Evolutionary conservation across 2,329 filamentous ascomycete genomes (phyloP).

Genomic region (Trichoderma koningii): DNA sequence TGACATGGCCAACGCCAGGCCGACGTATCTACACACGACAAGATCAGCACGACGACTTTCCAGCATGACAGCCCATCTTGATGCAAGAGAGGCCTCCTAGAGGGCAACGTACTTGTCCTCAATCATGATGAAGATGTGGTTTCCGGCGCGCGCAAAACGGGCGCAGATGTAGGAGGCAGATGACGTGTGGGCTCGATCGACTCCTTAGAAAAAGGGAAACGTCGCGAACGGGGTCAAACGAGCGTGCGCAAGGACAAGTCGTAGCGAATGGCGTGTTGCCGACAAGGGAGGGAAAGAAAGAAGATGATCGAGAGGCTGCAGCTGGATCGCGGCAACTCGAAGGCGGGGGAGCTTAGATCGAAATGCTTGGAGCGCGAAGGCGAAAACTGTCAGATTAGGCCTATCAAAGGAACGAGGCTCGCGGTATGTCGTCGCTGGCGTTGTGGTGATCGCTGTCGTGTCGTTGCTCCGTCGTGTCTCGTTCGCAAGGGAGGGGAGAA

Average conservation of each 20-base stretch:
- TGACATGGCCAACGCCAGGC: conserved; percentile 71
- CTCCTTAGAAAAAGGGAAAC: conserved; percentile 15
- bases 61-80: neutral
- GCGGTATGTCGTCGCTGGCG: neutral
- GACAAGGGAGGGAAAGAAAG: neutral
- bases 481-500: conserved; percentile 15
- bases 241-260: conserved; percentile 14
- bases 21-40: conserved; percentile 64
- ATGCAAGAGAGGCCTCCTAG: conserved; percentile 1
- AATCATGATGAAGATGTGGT: conserved; percentile 37
- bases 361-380: neutral
- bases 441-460: neutral
- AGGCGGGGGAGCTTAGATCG: conserved; percentile 17
- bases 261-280: conserved; percentile 19
- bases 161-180: conserved; percentile 28
- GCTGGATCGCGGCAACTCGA: conserved; percentile 13
- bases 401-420: conserved; percentile 14
- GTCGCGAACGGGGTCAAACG: conserved; percentile 20
- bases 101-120: conserved; percentile 43
- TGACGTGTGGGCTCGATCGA: conserved; percentile 19
- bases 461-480: neutral
- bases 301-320: neutral
- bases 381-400: conserved; percentile 14
- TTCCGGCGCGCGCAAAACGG: conserved; percentile 29
- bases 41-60: conserved; percentile 21